Evolutionary conservation across 2,329 filamentous ascomycete genomes (phyloP), one percentile per base, ranked within the genome.

Genomic region (Fusarium foetens): DNA sequence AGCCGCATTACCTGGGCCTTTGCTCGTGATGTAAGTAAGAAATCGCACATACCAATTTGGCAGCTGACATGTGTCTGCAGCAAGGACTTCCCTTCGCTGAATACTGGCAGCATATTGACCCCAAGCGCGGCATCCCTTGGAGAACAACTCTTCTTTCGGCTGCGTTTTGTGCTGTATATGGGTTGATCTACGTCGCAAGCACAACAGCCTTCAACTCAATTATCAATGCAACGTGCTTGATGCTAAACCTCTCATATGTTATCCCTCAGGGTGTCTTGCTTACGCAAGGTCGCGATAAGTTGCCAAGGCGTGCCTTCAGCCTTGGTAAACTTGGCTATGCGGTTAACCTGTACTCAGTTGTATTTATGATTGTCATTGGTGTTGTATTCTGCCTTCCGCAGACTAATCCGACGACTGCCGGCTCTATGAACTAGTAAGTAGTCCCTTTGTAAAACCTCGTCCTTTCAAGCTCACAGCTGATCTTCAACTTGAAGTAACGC

Each of bases 401-500:
- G 16, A 43, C 41, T 2, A 25, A 25, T 4, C n/a, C 41, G 10
- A 43, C 41, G 12, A 43, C 41, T 8, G n/a, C 41, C 16, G 14
- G n/a, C 5, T 43, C 41, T 3, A 17, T 43, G n/a, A 43, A 25
- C 10, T 43, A 43, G 41, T 23, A 43, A 43, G n/a, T 43, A 17
- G 6, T 17, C 41, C 41, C 10, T 11, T 10, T 9, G 9, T 9
- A 29, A 29, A 9, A 10, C 10, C 3, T 29, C 29, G 11, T 29
- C 29, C 29, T 29, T 29, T 9, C 4, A 23, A 42, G 6, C 2
- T 42, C 5, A 11, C 16, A 17, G n/a, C 41, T 42, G 5, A 42
- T 4, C 4, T 17, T 4, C 0, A 17, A 1, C 0, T 8, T 12
- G 11, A 25, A 43, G 41, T 23, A 43, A 43, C 4, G 41, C n/a